A percentile compares a stretch with the other conserved stretches of the same genome.
phyloP scores from a whole-genome alignment of 768 basidiomycete species.

The Rhodotorula sphaerocarpa region DNA sequence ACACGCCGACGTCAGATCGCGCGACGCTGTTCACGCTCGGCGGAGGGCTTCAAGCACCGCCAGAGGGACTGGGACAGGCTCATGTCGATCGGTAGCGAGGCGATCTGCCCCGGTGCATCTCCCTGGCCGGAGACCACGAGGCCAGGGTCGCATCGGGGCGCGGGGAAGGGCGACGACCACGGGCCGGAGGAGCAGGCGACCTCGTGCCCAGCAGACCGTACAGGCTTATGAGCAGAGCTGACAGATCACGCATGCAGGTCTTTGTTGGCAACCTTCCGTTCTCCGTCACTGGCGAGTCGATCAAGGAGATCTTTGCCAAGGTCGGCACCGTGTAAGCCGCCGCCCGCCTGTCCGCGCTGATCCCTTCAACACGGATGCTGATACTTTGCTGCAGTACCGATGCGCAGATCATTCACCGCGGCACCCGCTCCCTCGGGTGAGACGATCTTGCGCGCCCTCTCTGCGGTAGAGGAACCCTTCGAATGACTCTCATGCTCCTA shows the following conservation, averaged over 20 bases:
- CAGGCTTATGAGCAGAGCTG: neutral
- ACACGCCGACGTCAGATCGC: no score
- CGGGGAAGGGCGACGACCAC: no score
- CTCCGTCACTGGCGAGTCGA: slow-evolving; percentile 84
- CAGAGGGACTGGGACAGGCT: no score
- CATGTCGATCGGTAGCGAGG: no score
- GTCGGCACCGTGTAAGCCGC: slow-evolving; percentile 72
- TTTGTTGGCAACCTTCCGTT: slow-evolving; percentile 95
- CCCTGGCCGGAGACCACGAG: no score
- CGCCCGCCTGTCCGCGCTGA: neutral
- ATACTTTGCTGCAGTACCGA: slow-evolving; percentile 53
- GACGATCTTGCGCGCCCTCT: neutral
- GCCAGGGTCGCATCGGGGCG: no score
- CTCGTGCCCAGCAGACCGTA: neutral
- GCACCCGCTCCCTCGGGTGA: slow-evolving; percentile 32
- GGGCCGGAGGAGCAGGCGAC: no score
- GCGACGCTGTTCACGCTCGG: no score
- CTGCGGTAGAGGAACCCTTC: neutral
- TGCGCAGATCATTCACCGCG: slow-evolving; percentile 65
- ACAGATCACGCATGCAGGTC: no score
- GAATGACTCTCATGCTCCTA: neutral
- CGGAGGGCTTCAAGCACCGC: no score
- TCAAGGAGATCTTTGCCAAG: slow-evolving; percentile 86
- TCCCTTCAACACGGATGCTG: neutral
- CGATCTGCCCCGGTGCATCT: no score